Evolutionary conservation across 768 basidiomycete species (phyloP).

Genomic region (Favolaschia claudopus): DNA sequence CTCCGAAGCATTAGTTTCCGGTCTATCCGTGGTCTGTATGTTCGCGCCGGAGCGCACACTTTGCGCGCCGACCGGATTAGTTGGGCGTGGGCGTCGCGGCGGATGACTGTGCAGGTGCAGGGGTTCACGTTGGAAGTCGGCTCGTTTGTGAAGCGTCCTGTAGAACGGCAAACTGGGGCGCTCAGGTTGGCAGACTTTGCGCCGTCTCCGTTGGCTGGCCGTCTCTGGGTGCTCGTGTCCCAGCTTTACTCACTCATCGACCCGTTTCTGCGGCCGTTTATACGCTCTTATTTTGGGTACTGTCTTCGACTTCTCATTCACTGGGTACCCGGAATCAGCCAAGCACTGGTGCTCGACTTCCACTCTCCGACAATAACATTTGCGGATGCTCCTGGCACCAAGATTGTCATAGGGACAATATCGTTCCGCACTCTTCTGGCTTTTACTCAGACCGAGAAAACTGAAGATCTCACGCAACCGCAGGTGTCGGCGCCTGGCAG

Average conservation of each 20-base stretch:
- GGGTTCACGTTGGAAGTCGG: constrained; percentile 64
- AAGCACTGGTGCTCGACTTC: constrained; percentile 73
- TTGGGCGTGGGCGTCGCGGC: constrained; percentile 63
- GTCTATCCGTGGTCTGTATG: constrained; percentile 80
- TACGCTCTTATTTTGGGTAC: constrained; percentile 62
- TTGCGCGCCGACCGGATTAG: constrained; percentile 76
- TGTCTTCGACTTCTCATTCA: constrained; percentile 66
- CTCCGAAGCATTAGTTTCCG: constrained; percentile 78
- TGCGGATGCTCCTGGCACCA: constrained; percentile 57
- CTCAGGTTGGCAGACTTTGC: constrained; percentile 57
- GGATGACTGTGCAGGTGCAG: constrained; percentile 69
- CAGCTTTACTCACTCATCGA: constrained; percentile 56
- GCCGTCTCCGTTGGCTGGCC: constrained; percentile 52
- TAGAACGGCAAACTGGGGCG: constrained; percentile 1
- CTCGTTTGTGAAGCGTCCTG: not conserved
- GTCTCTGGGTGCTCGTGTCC: constrained; percentile 47
- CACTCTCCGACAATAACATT: constrained; percentile 61
- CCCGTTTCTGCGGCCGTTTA: constrained; percentile 66
- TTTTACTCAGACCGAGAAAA: constrained; percentile 58
- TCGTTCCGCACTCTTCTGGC: constrained; percentile 61
- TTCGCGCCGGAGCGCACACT: constrained; percentile 60
- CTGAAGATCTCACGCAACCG: constrained; percentile 33
- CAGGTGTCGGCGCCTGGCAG: constrained; percentile 30
- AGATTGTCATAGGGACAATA: constrained; percentile 58
- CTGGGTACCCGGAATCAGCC: constrained; percentile 72